Conservation (phyloP, 345 rosid species). For the Mercurialis annua region DNA sequence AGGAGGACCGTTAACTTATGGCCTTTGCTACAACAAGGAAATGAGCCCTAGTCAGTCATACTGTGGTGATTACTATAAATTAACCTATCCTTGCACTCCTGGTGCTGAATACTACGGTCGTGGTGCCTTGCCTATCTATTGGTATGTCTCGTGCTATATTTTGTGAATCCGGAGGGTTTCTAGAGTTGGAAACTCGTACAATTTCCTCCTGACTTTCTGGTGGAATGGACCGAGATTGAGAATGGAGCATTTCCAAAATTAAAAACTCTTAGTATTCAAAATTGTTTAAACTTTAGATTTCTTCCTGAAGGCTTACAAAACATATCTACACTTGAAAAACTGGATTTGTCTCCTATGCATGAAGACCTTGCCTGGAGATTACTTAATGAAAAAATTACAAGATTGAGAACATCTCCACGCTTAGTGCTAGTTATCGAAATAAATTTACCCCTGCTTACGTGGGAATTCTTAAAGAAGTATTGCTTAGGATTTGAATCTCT, state of each 20-base stretch:
- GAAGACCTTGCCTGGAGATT: constrained; percentile 11
- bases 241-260: constrained; percentile 8
- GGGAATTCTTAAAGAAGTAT: not conserved
- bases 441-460: not conserved
- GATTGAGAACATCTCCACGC: not conserved
- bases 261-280: not conserved
- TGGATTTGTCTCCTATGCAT: not conserved
- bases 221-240: constrained; percentile 15
- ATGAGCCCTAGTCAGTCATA: constrained; percentile 86
- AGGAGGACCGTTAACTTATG: constrained; percentile 91
- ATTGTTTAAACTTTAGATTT: not conserved
- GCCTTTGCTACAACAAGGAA: constrained; percentile 80
- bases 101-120: constrained; percentile 92
- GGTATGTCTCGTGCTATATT: too few relatives aligned
- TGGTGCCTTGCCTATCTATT: too few relatives aligned
- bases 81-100: constrained; percentile 64
- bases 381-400: constrained; percentile 7
- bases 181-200: not conserved
- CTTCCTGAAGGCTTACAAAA: constrained; percentile 13
- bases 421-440: not conserved
- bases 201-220: constrained; percentile 4
- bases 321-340: constrained; percentile 11
- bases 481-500: not conserved
- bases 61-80: constrained; percentile 68
- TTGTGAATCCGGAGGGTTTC: constrained; percentile 17